Evolutionary conservation across 352 stramenopile species (phyloP).

Genomic region (Pythium chondricola): DNA sequence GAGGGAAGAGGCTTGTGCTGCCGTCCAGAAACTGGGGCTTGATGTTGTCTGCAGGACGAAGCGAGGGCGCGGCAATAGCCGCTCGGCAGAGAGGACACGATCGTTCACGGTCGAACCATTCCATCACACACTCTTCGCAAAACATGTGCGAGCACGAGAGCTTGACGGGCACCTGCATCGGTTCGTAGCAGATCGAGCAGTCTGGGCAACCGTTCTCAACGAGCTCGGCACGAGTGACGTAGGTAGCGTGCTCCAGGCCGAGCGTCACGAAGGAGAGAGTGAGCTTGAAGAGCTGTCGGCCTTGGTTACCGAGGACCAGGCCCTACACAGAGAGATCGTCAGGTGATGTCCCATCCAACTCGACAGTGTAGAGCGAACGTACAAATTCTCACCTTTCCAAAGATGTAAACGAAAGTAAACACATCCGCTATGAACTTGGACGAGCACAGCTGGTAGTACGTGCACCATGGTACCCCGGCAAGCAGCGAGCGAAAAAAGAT

Average conservation of each 20-base stretch:
- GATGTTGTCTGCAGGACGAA: conserved; percentile 15
- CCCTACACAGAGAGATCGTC: conserved; percentile 25
- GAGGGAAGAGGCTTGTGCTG: conserved; percentile 67
- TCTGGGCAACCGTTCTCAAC: conserved; percentile 54
- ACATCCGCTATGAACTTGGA: conserved; percentile 71
- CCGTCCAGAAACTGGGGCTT: conserved; percentile 74
- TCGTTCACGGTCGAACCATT: conserved; percentile 83
- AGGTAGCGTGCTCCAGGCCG: conserved; percentile 58
- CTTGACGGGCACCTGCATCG: conserved; percentile 65
- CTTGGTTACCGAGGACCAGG: conserved; percentile 52
- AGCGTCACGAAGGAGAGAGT: conserved; percentile 54
- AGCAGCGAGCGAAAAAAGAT: conserved; percentile 62
- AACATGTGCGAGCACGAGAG: conserved; percentile 78
- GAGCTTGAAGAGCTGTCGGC: conserved; percentile 35
- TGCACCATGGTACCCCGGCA: conserved; percentile 62
- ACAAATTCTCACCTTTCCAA: conserved; percentile 45
- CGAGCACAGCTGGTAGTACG: conserved; percentile 65
- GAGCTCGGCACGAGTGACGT: conserved; percentile 55
- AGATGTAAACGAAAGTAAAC: conserved; percentile 73
- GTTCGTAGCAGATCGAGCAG: conserved; percentile 81
- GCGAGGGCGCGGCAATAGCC: conserved; percentile 24
- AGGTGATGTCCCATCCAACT: not conserved
- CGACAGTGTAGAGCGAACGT: not conserved
- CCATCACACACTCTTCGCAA: conserved; percentile 77
- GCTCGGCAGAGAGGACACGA: conserved; percentile 72